phyloP scores from a whole-genome alignment of 2,329 filamentous ascomycete species.

The Talaromyces marneffei region DNA sequence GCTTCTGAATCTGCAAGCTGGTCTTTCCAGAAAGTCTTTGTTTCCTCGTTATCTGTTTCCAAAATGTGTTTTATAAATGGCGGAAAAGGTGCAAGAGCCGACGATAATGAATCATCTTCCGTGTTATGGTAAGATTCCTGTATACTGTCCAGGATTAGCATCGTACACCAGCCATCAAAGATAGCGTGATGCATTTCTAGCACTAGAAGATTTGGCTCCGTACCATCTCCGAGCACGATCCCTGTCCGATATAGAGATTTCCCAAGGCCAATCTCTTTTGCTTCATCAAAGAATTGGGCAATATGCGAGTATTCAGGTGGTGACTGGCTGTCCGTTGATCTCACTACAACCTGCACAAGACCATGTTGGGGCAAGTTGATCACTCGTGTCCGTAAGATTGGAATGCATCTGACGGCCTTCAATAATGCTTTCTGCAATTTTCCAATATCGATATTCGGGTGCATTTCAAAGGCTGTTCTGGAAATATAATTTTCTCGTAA shows the following conservation, averaged over 20 bases:
- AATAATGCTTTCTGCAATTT: not conserved
- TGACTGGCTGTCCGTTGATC: constrained; percentile 1
- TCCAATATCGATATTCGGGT: not conserved
- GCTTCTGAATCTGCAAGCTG: constrained; percentile 3
- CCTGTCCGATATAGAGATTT: not conserved
- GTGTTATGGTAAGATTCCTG: not conserved
- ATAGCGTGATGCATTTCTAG: constrained; percentile 49
- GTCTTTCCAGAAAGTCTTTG: not conserved
- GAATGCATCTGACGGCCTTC: not conserved
- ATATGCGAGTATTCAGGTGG: not conserved
- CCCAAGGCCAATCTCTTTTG: not conserved
- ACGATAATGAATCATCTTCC: not conserved
- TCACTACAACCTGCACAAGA: constrained; percentile 36
- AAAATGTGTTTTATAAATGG: constrained; percentile 34
- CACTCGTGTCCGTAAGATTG: constrained; percentile 17
- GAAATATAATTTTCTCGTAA: constrained; percentile 1
- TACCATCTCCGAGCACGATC: not conserved
- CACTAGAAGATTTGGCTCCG: constrained; percentile 34
- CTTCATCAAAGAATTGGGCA: not conserved
- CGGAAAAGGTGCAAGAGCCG: not conserved
- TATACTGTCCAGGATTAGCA: constrained; percentile 32
- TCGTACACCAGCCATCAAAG: constrained; percentile 46
- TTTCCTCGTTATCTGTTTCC: not conserved
- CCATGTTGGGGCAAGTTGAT: constrained; percentile 30
- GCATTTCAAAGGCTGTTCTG: constrained; percentile 1